phyloP scores from a whole-genome alignment of 169 alveolate species.

The Cryptosporidium viatorum region DNA sequence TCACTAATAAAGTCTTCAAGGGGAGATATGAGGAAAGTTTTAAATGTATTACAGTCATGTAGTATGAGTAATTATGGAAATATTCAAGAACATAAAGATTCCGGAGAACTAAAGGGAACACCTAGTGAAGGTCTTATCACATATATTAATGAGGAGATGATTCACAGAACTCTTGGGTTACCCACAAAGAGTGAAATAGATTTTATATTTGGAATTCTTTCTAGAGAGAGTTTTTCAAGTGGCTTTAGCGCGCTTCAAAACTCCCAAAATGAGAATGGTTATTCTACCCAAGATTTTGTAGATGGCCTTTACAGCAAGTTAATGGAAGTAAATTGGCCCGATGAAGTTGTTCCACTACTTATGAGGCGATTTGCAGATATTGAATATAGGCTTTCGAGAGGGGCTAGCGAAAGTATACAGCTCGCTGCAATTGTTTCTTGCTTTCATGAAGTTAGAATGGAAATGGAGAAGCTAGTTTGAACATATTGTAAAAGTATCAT shows the following conservation, averaged over 20 bases:
- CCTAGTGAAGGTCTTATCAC: slow-evolving; percentile 13
- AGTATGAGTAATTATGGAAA: slow-evolving; percentile 82
- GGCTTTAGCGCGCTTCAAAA: slow-evolving; percentile 82
- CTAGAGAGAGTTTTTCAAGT: slow-evolving; percentile 82
- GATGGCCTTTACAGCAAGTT: slow-evolving; percentile 85
- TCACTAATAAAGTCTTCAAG: slow-evolving; percentile 91
- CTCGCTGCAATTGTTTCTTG: slow-evolving; percentile 86
- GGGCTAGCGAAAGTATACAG: slow-evolving; percentile 85
- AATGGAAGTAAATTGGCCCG: slow-evolving; percentile 85
- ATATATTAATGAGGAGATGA: slow-evolving; percentile 82
- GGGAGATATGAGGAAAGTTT: slow-evolving; percentile 98
- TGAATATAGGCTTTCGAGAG: slow-evolving; percentile 87
- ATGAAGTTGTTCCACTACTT: slow-evolving; percentile 83
- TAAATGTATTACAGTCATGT: slow-evolving; percentile 94
- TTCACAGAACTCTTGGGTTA: slow-evolving; percentile 89
- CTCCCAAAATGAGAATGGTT: slow-evolving; percentile 86
- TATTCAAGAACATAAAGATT: slow-evolving; percentile 27
- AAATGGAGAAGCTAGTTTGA: slow-evolving; percentile 79
- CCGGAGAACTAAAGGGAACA: slow-evolving; percentile 37
- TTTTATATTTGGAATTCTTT: slow-evolving; percentile 80
- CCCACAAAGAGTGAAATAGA: slow-evolving; percentile 89
- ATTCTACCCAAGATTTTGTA: slow-evolving; percentile 90
- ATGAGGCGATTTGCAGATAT: slow-evolving; percentile 86
- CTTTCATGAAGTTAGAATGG: slow-evolving; percentile 85
- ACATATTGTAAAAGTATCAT: background rate